phyloP scores from a whole-genome alignment of 2,329 filamentous ascomycete species.

The Canariomyces notabilis region DNA sequence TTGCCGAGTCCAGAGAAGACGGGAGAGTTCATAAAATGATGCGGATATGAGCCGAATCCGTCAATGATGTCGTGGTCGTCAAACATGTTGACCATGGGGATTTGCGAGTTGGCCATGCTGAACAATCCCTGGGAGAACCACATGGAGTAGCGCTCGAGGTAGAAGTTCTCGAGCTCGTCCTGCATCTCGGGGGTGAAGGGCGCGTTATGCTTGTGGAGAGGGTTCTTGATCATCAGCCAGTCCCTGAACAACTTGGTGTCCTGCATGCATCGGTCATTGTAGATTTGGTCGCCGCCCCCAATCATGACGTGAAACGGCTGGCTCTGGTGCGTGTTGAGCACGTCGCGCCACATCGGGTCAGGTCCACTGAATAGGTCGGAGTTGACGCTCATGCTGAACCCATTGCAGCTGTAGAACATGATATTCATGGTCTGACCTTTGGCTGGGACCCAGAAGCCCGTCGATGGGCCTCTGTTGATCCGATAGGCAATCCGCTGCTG shows the following conservation, averaged over 20 bases:
- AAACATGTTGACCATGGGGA: slow-evolving; percentile 97
- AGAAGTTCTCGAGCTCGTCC: slow-evolving; percentile 81
- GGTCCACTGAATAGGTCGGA: slow-evolving; percentile 80
- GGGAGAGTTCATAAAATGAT: slow-evolving; percentile 84
- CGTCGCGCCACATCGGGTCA: slow-evolving; percentile 94
- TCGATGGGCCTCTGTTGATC: slow-evolving; percentile 84
- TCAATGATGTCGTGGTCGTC: slow-evolving; percentile 92
- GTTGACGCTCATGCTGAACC: slow-evolving; percentile 78
- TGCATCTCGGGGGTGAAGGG: slow-evolving; percentile 79
- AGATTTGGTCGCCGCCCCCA: slow-evolving; percentile 93
- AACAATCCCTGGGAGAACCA: slow-evolving; percentile 98
- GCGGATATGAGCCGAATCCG: slow-evolving; percentile 88
- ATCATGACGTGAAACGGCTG: slow-evolving; percentile 97
- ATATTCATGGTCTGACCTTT: slow-evolving; percentile 88
- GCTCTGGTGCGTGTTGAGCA: slow-evolving; percentile 85
- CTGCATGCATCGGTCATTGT: slow-evolving; percentile 79
- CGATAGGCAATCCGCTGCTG: slow-evolving; percentile 91
- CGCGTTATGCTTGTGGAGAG: slow-evolving; percentile 70
- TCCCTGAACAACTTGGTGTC: slow-evolving; percentile 72
- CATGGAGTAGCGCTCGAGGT: slow-evolving; percentile 79
- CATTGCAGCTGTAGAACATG: slow-evolving; percentile 98
- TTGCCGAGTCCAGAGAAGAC: slow-evolving; percentile 87
- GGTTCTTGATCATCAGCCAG: slow-evolving; percentile 79
- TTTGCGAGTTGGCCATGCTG: slow-evolving; percentile 85
- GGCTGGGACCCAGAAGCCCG: slow-evolving; percentile 92